These are phyloP conservation scores for Luvunga scandens DNA, from an alignment of 345 rosid genomes.

Conservation along the genomic window DNA sequence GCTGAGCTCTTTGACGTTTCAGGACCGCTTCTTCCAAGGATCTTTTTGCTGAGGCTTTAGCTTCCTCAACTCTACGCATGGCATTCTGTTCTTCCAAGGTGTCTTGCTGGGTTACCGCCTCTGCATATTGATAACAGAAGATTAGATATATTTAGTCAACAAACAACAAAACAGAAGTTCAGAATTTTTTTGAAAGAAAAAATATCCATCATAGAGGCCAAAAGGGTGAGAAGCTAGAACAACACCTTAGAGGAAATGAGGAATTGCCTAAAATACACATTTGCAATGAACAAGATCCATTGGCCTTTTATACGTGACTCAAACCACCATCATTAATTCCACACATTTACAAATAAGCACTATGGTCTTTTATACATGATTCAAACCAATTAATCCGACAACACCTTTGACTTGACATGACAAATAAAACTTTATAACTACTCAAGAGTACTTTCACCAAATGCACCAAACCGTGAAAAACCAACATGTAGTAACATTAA, in stretches of 20 bases:
- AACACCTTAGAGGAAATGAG: not conserved
- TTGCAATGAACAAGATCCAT: not conserved
- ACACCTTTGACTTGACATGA: not conserved
- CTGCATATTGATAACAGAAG: slow-evolving; percentile 17
- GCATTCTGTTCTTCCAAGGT: slow-evolving; percentile 44
- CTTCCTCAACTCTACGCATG: slow-evolving; percentile 46
- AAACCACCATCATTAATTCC: not conserved
- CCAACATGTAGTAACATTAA: not conserved
- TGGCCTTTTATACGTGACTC: not conserved
- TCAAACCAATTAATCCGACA: not conserved
- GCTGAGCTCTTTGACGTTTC: slow-evolving; percentile 67
- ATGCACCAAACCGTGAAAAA: too few species aligned
- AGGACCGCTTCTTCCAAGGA: slow-evolving; percentile 45
- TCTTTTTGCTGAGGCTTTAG: slow-evolving; percentile 39
- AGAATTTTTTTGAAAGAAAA: not conserved
- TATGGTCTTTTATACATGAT: not conserved
- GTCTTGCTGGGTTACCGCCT: slow-evolving; percentile 45
- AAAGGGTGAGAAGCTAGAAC: not conserved
- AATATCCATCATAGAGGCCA: not conserved
- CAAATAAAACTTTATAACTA: not conserved
- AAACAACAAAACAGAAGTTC: not conserved
- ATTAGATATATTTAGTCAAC: not conserved
- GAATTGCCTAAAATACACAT: not conserved
- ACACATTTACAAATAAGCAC: not conserved
- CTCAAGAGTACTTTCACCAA: not conserved